Conservation (phyloP, 306 rosid genomes). For the Fragaria nilgerrensis region DNA sequence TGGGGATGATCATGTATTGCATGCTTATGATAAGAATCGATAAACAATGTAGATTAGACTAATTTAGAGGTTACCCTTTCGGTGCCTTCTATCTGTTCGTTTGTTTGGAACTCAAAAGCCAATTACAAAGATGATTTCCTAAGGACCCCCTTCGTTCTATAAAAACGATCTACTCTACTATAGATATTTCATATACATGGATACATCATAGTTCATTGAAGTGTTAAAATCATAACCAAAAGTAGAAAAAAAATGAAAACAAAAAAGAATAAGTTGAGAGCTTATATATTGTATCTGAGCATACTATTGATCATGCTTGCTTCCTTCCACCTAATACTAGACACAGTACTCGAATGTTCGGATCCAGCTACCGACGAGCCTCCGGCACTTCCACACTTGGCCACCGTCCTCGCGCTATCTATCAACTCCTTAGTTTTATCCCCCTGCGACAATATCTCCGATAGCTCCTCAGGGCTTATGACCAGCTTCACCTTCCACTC, state of each 20-base stretch:
- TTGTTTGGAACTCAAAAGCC: too few species aligned
- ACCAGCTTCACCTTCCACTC: slow-evolving; percentile 90
- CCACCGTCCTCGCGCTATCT: slow-evolving; percentile 77
- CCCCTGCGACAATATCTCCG: slow-evolving; percentile 71
- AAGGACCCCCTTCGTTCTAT: not conserved
- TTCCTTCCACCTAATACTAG: slow-evolving; percentile 53
- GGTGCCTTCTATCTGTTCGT: not conserved
- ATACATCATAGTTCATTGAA: not conserved
- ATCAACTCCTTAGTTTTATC: slow-evolving; percentile 67
- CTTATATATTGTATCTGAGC: not conserved
- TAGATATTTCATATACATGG: not conserved
- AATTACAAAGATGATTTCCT: not conserved
- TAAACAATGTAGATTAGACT: too few species aligned
- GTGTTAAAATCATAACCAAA: not conserved
- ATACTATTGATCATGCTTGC: not conserved
- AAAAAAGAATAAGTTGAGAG: not conserved
- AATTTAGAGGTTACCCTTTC: not conserved
- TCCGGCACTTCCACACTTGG: slow-evolving; percentile 56
- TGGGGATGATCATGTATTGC: not conserved
- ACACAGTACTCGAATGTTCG: slow-evolving; percentile 61
- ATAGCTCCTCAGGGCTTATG: slow-evolving; percentile 64
- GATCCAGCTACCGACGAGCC: slow-evolving; percentile 45
- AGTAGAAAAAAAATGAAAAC: too few species aligned
- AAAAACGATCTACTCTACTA: not conserved
- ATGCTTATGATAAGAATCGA: not conserved